phyloP scores from a whole-genome alignment of 805 yeast species.

The Barnettozyma californica region DNA sequence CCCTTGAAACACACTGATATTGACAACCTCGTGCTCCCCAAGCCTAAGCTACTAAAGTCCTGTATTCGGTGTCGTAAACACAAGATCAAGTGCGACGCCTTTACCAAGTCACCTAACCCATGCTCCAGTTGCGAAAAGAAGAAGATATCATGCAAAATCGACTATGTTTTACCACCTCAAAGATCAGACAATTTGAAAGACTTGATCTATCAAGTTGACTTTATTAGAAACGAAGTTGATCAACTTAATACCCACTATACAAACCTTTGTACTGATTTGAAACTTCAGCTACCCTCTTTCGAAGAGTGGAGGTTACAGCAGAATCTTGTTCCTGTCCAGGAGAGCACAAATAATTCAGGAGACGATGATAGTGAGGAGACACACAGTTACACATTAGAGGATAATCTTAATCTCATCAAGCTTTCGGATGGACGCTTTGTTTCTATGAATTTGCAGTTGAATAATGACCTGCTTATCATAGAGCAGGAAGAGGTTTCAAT shows the following conservation, averaged over 20 bases:
- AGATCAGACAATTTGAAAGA: conserved; percentile 25
- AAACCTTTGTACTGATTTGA: conserved; percentile 10
- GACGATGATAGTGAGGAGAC: not conserved
- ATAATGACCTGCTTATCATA: conserved; percentile 4
- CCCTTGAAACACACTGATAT: not conserved
- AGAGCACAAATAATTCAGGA: not conserved
- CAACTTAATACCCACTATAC: conserved; percentile 12
- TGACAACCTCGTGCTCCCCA: conserved; percentile 15
- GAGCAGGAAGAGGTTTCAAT: conserved; percentile 14
- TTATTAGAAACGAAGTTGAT: conserved; percentile 11
- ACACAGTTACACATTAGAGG: not conserved
- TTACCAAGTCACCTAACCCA: conserved; percentile 44
- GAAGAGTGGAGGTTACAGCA: conserved; percentile 16
- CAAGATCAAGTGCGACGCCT: conserved; percentile 61
- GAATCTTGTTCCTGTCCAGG: not conserved
- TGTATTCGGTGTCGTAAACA: conserved; percentile 63
- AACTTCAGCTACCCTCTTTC: conserved; percentile 13
- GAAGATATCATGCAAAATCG: conserved; percentile 48
- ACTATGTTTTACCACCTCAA: conserved; percentile 49
- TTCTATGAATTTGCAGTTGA: conserved; percentile 8
- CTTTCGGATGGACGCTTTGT: conserved; percentile 13
- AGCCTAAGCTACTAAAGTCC: conserved; percentile 45
- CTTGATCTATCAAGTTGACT: conserved; percentile 16
- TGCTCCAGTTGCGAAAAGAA: conserved; percentile 53
- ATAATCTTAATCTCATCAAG: conserved; percentile 9